Base-by-base conservation (phyloP, 1,139 yeast genomes). In the Diutina ranongensis region DNA sequence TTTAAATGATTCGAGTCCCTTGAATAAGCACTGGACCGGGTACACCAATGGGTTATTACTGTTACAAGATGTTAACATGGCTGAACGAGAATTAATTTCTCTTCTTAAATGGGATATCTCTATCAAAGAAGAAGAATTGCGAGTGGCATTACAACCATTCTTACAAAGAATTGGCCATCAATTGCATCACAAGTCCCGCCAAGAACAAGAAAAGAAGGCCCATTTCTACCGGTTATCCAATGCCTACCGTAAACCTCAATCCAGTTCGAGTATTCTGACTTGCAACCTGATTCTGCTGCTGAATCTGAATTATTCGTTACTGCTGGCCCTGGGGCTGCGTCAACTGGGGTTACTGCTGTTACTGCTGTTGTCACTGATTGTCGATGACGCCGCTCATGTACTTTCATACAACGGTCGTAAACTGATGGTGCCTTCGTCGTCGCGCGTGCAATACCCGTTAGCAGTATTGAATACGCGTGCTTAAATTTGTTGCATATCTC, bases 11-110 rank as follows among this genome's bases (percentile, higher is more conserved):
- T 82, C 95, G 2, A 81, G 94, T 16, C 98, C 97, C 45, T 75
- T 89, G 62, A 92, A 92, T 65, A 88, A 83, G 65, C 96, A 89
- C 68, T 92, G 98, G 98, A 83, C 95, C 15, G 74, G 77, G 50
- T 89, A 88, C 67, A 87, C 97, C 13, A 79, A 82, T 60, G 96
- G 96, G 1, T 68, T 92, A 48, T 74, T 92, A 53, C 61, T 79
- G 22, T 67, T 84, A 45, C 73, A 72, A 27, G 97, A 92, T 58
- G 89, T 92, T 49, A 92, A 92, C 63, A 78, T 88, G 59, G 86
- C 94, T 57, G 98, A 92, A 65, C 73, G 88, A 54, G 97, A 92
- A 64, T 70, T 92, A 53, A 76, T 89, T 47, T 77, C 75, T 45
- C 78, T 87, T 53, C 73, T 92, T 49, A 82, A 85, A 55, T 92